These are phyloP conservation scores for Penicillium lagena DNA, from an alignment of 495 filamentous ascomycete genomes.

Conservation along the genomic window DNA sequence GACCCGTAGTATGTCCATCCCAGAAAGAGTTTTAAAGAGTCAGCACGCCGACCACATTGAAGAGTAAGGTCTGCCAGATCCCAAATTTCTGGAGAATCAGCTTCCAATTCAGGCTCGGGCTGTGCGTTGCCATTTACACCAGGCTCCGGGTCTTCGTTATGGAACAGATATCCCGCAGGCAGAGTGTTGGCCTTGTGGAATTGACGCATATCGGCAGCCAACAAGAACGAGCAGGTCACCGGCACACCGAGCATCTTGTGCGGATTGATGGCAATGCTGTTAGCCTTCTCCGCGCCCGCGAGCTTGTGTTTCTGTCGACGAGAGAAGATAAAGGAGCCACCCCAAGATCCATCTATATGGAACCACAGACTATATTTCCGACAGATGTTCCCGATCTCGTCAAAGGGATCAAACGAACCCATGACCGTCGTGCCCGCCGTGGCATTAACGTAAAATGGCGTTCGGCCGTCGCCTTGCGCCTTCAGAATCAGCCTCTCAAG, in stretches of 20 bases:
- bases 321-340: conserved; percentile 78
- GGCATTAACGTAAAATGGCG: conserved; percentile 91
- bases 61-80: conserved; percentile 92
- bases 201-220: conserved; percentile 63
- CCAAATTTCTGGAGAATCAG: conserved; percentile 58
- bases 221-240: conserved; percentile 82
- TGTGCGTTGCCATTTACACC: conserved; percentile 4
- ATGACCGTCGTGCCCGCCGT: conserved; percentile 92
- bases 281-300: conserved; percentile 61
- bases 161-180: conserved; percentile 85
- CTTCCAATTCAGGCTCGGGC: conserved; percentile 19
- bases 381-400: conserved; percentile 66
- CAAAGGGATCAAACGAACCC: conserved; percentile 82
- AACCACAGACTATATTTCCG: conserved; percentile 70
- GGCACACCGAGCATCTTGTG: conserved; percentile 97
- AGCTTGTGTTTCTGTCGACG: conserved; percentile 55
- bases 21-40: conserved; percentile 80
- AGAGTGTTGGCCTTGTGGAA: conserved; percentile 81
- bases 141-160: conserved; percentile 38
- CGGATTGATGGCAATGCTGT: conserved; percentile 81
- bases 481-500: conserved; percentile 54
- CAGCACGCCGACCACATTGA: conserved; percentile 83
- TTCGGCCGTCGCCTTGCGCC: conserved; percentile 56
- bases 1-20: conserved; percentile 84
- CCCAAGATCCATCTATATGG: conserved; percentile 89